Conservation (phyloP, 2,329 filamentous ascomycete genomes). For the Fusarium hostae region DNA sequence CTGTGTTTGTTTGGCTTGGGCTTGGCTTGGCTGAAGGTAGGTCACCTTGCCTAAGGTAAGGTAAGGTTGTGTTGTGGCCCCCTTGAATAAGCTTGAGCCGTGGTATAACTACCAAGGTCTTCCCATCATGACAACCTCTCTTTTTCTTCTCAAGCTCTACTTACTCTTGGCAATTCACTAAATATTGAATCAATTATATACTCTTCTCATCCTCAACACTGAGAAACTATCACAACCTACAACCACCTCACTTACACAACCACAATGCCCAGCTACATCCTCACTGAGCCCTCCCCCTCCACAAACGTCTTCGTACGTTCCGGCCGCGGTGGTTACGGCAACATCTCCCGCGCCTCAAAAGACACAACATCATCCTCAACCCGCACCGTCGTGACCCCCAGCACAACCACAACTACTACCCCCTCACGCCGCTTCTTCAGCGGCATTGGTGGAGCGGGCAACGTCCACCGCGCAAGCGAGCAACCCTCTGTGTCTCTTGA, state of each 20-base stretch:
- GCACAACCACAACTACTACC: conserved; percentile 50
- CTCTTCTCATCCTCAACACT: neutral
- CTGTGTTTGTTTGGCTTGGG: conserved; percentile 2
- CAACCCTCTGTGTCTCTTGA: conserved; percentile 62
- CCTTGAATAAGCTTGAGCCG: conserved; percentile 4
- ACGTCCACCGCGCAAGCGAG: conserved; percentile 61
- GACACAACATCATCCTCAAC: conserved; percentile 55
- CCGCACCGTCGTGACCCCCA: conserved; percentile 57
- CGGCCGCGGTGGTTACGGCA: conserved; percentile 67
- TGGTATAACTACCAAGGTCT: conserved; percentile 40
- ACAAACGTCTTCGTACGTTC: conserved; percentile 57
- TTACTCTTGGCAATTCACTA: neutral
- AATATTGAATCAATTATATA: neutral
- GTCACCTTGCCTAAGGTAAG: conserved; percentile 8
- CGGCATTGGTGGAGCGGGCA: conserved; percentile 75
- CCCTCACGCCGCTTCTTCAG: conserved; percentile 67
- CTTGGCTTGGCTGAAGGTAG: conserved; percentile 25
- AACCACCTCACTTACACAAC: conserved; percentile 20
- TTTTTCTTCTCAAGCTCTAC: conserved; percentile 10
- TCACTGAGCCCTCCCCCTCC: conserved; percentile 49
- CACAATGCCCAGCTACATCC: conserved; percentile 49
- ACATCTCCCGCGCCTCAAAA: conserved; percentile 63
- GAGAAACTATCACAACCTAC: conserved; percentile 1
- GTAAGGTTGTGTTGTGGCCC: neutral
- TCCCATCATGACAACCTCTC: conserved; percentile 38